These are phyloP conservation scores for Globisporangium rhizosaccharum DNA, from an alignment of 352 stramenopile species.

Conservation along the genomic window DNA sequence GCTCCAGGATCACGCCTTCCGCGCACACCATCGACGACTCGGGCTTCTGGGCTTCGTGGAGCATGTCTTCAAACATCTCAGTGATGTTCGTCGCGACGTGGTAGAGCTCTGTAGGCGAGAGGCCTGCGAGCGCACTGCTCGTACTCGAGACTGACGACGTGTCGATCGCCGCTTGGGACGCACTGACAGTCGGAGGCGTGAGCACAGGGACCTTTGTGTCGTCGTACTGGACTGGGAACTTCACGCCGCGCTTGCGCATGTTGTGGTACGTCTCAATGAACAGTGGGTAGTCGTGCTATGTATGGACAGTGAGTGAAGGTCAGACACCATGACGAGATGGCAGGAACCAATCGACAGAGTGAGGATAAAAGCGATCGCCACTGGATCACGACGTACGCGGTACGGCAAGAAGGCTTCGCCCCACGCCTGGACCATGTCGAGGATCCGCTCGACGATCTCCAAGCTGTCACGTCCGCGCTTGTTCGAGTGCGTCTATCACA, in stretches of 20 bases:
- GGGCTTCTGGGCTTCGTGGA: conserved; percentile 56
- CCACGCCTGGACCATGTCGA: conserved; percentile 78
- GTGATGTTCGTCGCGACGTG: conserved; percentile 58
- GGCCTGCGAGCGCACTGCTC: conserved; percentile 37
- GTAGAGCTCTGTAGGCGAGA: conserved; percentile 55
- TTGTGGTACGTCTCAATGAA: conserved; percentile 85
- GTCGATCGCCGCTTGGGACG: conserved; percentile 13
- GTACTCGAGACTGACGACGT: conserved; percentile 42
- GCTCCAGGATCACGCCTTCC: conserved; percentile 64
- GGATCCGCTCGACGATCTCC: conserved; percentile 58
- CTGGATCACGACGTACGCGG: conserved; percentile 17
- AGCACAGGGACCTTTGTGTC: conserved; percentile 57
- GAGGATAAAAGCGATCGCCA: too few relatives aligned
- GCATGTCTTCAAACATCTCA: conserved; percentile 85
- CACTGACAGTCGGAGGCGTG: conserved; percentile 22
- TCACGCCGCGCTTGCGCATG: conserved; percentile 71
- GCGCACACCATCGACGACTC: conserved; percentile 26
- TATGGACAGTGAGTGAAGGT: too few relatives aligned
- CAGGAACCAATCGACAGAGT: conserved; percentile 1
- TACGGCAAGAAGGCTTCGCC: conserved; percentile 76
- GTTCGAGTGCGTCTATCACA: conserved; percentile 37
- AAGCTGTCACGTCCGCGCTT: conserved; percentile 68
- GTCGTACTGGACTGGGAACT: conserved; percentile 76
- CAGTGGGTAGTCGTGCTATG: conserved; percentile 59
- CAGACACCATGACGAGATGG: too few relatives aligned